A percentile compares a stretch with the other conserved stretches of the same genome.
Conservation (phyloP, 2,329 filamentous ascomycete genomes). For the Fusarium sp. region DNA sequence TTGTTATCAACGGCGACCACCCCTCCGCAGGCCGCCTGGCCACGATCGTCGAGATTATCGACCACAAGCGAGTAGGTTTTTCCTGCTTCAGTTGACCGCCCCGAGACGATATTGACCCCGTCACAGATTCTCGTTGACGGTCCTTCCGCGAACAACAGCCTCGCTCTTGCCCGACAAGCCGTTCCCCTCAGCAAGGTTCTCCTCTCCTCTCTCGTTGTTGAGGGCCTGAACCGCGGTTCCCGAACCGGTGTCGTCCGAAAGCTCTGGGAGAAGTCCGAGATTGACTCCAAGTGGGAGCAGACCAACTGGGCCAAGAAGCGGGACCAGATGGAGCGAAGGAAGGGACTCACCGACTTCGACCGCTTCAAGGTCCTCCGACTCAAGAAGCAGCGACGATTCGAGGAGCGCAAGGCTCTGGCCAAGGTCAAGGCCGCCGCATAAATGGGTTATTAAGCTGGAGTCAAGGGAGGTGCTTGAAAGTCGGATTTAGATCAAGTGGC, state of each 20-base stretch:
- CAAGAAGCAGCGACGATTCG: constrained; percentile 99
- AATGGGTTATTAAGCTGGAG: constrained; percentile 57
- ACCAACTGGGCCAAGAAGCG: constrained; percentile 96
- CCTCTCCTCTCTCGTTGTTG: constrained; percentile 89
- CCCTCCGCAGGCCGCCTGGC: constrained; percentile 88
- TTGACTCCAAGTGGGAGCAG: constrained; percentile 93
- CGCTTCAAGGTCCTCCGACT: constrained; percentile 99
- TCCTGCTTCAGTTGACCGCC: constrained; percentile 20
- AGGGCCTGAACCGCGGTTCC: constrained; percentile 85
- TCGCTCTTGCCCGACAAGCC: constrained; percentile 88
- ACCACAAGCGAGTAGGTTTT: constrained; percentile 98
- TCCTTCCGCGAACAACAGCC: constrained; percentile 83
- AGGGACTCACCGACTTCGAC: constrained; percentile 96
- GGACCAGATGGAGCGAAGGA: constrained; percentile 86
- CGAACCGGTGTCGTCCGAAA: constrained; percentile 87
- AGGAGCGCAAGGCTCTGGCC: constrained; percentile 95
- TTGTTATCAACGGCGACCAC: constrained; percentile 86
- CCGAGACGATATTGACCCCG: constrained; percentile 45
- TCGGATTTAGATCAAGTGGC: constrained; percentile 56
- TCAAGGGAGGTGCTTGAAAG: constrained; percentile 52
- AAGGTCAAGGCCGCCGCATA: constrained; percentile 90
- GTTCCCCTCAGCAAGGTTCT: constrained; percentile 85
- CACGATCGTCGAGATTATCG: constrained; percentile 98
- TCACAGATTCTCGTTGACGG: constrained; percentile 93
- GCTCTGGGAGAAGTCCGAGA: constrained; percentile 90